Conservation (phyloP, 805 yeast species). For the Hanseniaspora nectarophila region DNA sequence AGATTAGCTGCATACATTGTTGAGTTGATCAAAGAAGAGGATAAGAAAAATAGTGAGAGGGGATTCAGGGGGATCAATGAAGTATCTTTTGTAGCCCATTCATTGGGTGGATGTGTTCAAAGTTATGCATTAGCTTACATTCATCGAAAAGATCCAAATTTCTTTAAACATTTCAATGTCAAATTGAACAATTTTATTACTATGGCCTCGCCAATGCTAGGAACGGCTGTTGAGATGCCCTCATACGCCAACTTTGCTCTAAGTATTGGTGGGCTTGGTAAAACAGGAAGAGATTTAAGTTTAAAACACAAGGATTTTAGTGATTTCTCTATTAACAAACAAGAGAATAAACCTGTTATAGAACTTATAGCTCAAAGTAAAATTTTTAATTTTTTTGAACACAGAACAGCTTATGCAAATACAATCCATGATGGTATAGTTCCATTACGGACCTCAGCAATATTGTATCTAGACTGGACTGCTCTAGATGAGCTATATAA, state of each 20-base stretch:
- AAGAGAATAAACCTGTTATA: conserved; percentile 42
- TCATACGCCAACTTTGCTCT: conserved; percentile 71
- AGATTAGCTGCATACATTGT: conserved; percentile 62
- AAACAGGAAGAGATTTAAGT: conserved; percentile 83
- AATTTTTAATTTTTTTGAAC: conserved; percentile 48
- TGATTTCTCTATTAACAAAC: conserved; percentile 21
- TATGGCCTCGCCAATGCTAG: conserved; percentile 79
- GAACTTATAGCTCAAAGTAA: conserved; percentile 67
- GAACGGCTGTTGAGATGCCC: conserved; percentile 81
- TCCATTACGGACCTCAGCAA: conserved; percentile 79
- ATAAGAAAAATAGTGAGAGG: conserved; percentile 31
- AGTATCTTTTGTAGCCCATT: conserved; percentile 87
- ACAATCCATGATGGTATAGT: conserved; percentile 90
- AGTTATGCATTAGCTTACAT: conserved; percentile 82
- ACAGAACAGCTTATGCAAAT: conserved; percentile 81
- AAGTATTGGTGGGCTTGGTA: conserved; percentile 81
- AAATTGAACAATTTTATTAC: conserved; percentile 71
- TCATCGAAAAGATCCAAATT: conserved; percentile 45
- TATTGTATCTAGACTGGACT: conserved; percentile 72
- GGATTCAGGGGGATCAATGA: conserved; percentile 3
- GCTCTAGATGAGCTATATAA: conserved; percentile 7
- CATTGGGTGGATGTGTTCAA: conserved; percentile 86
- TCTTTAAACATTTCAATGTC: conserved; percentile 41
- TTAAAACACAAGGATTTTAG: conserved; percentile 34
- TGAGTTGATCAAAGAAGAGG: conserved; percentile 37